phyloP scores from a whole-genome alignment of 2,329 filamentous ascomycete genomes.

The Teratosphaeriaceae sp. region DNA sequence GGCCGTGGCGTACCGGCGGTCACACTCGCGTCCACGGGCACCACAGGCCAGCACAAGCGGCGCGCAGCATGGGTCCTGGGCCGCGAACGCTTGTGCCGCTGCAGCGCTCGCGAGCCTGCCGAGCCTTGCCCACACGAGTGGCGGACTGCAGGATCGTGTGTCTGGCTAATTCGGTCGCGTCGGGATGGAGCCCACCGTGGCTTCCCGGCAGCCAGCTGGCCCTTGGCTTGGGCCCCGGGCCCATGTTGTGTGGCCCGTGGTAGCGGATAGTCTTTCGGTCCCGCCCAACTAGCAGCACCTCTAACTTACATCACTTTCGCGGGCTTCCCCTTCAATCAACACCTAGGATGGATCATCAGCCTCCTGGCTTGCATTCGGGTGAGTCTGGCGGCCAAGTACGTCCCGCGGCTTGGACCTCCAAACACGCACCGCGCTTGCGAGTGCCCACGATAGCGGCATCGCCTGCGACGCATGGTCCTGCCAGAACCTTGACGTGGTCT shows the following conservation, averaged over 20 bases:
- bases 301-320: constrained; percentile 5
- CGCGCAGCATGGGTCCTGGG: neutral
- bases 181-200: neutral
- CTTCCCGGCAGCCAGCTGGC: neutral
- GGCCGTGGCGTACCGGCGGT: neutral
- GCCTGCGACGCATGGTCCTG: neutral
- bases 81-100: neutral
- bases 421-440: neutral
- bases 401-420: neutral
- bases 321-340: neutral
- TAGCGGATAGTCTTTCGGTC: no score
- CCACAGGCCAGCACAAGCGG: neutral
- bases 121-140: neutral
- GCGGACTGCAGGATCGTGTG: neutral
- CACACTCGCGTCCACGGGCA: no score
- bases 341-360: neutral
- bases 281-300: neutral
- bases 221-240: neutral
- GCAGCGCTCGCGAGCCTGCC: neutral
- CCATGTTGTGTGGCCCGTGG: constrained; percentile 1
- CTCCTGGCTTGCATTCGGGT: constrained; percentile 2
- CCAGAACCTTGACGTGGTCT: constrained; percentile 2
- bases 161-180: no score
- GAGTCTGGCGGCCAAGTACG: neutral
- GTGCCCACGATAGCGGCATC: constrained; percentile 1